Evolutionary conservation across 805 yeast genomes (phyloP).

Genomic region (Soucietia sequanensis): DNA sequence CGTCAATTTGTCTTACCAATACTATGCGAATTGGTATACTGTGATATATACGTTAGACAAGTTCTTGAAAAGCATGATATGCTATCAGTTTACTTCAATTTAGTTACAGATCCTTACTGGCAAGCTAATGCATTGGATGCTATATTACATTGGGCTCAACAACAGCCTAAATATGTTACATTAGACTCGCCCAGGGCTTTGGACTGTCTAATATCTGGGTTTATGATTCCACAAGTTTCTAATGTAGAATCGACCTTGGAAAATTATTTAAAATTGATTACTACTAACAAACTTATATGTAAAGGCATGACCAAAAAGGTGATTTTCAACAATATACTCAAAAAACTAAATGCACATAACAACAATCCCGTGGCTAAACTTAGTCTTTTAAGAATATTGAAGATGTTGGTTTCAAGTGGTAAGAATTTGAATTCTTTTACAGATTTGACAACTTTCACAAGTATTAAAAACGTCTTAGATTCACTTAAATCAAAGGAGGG

Average conservation of each 20-base stretch:
- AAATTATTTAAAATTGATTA: conserved; percentile 35
- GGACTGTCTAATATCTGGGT: conserved; percentile 37
- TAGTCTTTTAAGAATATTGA: conserved; percentile 30
- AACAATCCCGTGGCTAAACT: conserved; percentile 39
- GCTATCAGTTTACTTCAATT: conserved; percentile 35
- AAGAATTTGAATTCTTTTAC: not conserved
- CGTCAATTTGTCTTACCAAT: conserved; percentile 54
- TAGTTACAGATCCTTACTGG: conserved; percentile 55
- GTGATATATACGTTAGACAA: conserved; percentile 37
- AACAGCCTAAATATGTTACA: conserved; percentile 19
- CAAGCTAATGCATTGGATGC: conserved; percentile 56
- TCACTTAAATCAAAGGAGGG: conserved; percentile 14
- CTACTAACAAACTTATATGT: conserved; percentile 17
- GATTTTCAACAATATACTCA: conserved; percentile 28
- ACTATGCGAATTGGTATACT: conserved; percentile 51
- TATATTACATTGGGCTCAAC: conserved; percentile 39
- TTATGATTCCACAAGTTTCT: conserved; percentile 37
- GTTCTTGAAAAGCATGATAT: conserved; percentile 37
- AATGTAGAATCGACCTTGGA: conserved; percentile 45
- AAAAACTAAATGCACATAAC: conserved; percentile 23
- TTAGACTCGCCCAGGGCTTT: conserved; percentile 24
- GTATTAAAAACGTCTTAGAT: conserved; percentile 6
- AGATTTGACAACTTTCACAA: not conserved
- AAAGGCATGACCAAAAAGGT: conserved; percentile 22
- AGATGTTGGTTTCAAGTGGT: conserved; percentile 11